phyloP scores from a whole-genome alignment of 768 basidiomycete species.

The Phanerochaete sordida region DNA sequence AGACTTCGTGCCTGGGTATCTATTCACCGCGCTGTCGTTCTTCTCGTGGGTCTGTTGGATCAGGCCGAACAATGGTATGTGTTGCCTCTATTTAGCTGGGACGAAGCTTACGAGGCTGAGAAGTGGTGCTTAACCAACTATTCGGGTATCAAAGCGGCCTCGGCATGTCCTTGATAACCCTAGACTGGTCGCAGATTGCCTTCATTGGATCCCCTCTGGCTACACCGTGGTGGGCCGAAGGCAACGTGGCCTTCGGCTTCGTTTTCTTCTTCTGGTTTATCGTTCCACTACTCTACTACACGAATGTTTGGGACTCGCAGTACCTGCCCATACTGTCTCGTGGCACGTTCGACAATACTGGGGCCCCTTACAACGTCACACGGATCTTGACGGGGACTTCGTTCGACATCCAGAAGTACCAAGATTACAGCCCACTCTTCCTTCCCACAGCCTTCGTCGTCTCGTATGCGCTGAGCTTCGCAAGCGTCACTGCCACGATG shows the following conservation, averaged over 20 bases:
- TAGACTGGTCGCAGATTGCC: constrained; percentile 79
- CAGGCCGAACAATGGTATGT: constrained; percentile 42
- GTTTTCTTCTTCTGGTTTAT: constrained; percentile 70
- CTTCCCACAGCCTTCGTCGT: constrained; percentile 67
- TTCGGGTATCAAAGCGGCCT: constrained; percentile 52
- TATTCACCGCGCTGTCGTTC: constrained; percentile 79
- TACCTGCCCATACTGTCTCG: constrained; percentile 53
- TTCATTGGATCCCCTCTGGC: constrained; percentile 71
- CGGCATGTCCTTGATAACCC: constrained; percentile 68
- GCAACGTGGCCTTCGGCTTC: constrained; percentile 62
- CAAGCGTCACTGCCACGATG: constrained; percentile 48
- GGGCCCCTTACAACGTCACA: constrained; percentile 36
- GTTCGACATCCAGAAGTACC: constrained; percentile 36
- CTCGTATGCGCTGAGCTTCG: constrained; percentile 78
- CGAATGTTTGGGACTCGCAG: constrained; percentile 63
- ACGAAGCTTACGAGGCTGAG: constrained; percentile 8
- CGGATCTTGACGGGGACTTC: constrained; percentile 35
- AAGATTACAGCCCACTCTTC: constrained; percentile 43
- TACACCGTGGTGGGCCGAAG: constrained; percentile 82
- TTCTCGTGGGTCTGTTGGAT: constrained; percentile 81
- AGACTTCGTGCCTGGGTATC: constrained; percentile 69
- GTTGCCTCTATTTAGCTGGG: not conserved
- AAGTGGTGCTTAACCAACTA: constrained; percentile 47
- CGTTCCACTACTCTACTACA: constrained; percentile 62
- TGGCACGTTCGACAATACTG: constrained; percentile 40